These are phyloP conservation scores for Volvox carteri DNA, from an alignment of 163 green algal genomes.

Conservation along the genomic window DNA sequence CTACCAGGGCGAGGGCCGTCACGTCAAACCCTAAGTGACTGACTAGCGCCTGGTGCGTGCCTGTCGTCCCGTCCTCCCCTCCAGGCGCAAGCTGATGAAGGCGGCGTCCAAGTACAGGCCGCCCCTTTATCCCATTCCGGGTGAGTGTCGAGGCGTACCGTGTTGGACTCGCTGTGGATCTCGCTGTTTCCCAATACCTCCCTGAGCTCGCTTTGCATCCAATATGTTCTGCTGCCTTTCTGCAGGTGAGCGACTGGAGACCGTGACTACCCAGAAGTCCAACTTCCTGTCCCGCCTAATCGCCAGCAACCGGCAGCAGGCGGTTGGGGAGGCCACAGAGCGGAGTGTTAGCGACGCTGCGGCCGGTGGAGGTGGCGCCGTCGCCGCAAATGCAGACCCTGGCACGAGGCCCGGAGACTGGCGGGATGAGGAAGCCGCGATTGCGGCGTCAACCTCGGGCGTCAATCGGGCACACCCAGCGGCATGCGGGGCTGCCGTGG, in stretches of 20 bases:
- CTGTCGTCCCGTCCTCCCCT: too few relatives aligned
- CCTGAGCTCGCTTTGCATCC: too few relatives aligned
- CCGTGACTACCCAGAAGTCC: conserved; percentile 36
- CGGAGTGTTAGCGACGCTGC: background rate
- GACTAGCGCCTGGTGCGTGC: too few relatives aligned
- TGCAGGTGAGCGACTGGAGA: conserved; percentile 49
- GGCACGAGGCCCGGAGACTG: background rate
- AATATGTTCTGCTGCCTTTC: too few relatives aligned
- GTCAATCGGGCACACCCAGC: too few relatives aligned
- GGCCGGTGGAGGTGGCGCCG: background rate
- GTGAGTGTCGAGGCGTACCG: too few relatives aligned
- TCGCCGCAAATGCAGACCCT: background rate
- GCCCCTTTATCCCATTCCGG: conserved; percentile 70
- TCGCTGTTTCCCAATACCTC: too few relatives aligned
- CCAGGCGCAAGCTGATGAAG: conserved; percentile 62
- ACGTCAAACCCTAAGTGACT: too few relatives aligned
- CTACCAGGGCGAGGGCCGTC: too few relatives aligned
- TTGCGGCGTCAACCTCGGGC: background rate
- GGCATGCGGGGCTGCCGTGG: background rate
- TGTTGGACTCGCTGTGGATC: too few relatives aligned
- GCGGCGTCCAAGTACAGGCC: conserved; percentile 54
- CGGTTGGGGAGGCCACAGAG: conserved; percentile 18
- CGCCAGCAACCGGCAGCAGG: conserved; percentile 37
- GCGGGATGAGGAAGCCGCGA: background rate
- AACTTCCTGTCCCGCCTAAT: conserved; percentile 54